These are phyloP conservation scores for Aspergillus sp. DNA, from an alignment of 2,329 filamentous ascomycete species.

Conservation along the genomic window DNA sequence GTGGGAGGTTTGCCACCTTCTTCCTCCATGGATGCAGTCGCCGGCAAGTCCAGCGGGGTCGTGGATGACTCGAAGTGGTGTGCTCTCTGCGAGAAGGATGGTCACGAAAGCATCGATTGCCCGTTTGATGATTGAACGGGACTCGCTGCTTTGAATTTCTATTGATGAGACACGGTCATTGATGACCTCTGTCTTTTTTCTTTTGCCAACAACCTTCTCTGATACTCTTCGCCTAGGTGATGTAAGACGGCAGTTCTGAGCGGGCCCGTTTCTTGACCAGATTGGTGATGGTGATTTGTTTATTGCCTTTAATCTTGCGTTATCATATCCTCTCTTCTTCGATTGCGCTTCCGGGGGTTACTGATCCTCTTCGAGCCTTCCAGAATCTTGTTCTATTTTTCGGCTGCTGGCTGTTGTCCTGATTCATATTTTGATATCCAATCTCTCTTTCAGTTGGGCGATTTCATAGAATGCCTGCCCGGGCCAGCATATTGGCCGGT, in stretches of 20 bases:
- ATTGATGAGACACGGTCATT: neutral
- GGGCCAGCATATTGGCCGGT: neutral
- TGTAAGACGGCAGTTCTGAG: slow-evolving; percentile 8
- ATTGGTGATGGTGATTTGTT: neutral
- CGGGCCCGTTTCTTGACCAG: neutral
- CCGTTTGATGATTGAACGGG: slow-evolving; percentile 71
- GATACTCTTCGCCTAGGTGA: neutral
- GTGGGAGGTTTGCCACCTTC: slow-evolving; percentile 28
- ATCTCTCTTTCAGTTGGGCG: neutral
- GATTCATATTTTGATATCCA: neutral
- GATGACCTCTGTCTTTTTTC: neutral
- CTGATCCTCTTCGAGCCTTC: neutral
- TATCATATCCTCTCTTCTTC: slow-evolving; percentile 10
- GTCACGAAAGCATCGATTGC: slow-evolving; percentile 93
- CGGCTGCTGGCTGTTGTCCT: neutral
- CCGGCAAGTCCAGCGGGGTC: slow-evolving; percentile 74
- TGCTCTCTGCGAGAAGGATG: slow-evolving; percentile 91
- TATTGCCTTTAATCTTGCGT: slow-evolving; percentile 1
- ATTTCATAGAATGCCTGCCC: neutral
- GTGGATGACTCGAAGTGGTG: slow-evolving; percentile 92
- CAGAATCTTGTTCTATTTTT: neutral
- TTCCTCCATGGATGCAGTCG: slow-evolving; percentile 60
- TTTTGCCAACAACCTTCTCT: no score
- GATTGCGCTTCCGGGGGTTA: neutral
- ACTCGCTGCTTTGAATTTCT: neutral